phyloP scores from a whole-genome alignment of 1,284 basidiomycete species.

The Blastosporella zonata region DNA sequence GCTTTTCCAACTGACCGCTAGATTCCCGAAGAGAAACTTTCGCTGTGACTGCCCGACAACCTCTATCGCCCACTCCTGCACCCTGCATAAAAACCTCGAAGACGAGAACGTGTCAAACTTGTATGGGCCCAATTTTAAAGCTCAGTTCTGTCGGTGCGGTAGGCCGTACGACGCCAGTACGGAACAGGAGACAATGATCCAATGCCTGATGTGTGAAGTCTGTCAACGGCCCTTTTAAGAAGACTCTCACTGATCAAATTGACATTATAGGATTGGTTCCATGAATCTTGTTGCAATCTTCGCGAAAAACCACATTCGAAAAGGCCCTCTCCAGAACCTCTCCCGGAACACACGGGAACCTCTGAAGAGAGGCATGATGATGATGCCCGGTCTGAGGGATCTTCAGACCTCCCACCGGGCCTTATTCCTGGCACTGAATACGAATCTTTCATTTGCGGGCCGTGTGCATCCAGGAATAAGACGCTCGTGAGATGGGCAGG shows the following conservation, averaged over 20 bases:
- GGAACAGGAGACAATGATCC: slow-evolving; percentile 80
- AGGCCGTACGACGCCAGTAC: slow-evolving; percentile 63
- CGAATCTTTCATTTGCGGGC: slow-evolving; percentile 66
- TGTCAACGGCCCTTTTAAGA: slow-evolving; percentile 22
- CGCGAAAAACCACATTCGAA: slow-evolving; percentile 56
- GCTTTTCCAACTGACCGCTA: slow-evolving; percentile 18
- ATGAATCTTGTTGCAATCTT: slow-evolving; percentile 80
- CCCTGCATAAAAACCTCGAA: slow-evolving; percentile 52
- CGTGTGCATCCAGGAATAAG: slow-evolving; percentile 54
- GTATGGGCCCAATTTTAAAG: slow-evolving; percentile 71
- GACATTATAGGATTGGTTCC: slow-evolving; percentile 73
- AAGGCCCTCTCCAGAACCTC: slow-evolving; percentile 38
- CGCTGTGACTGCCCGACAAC: slow-evolving; percentile 78
- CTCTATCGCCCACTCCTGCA: slow-evolving; percentile 56
- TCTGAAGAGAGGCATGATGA: slow-evolving; percentile 32
- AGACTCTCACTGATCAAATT: slow-evolving; percentile 15
- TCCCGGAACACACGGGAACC: slow-evolving; percentile 19
- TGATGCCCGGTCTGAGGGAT: slow-evolving; percentile 57
- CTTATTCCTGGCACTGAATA: slow-evolving; percentile 65
- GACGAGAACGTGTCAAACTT: slow-evolving; percentile 53
- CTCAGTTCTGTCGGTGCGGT: slow-evolving; percentile 69
- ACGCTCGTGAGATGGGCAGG: slow-evolving; percentile 63
- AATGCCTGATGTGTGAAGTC: slow-evolving; percentile 80
- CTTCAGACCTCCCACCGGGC: slow-evolving; percentile 61
- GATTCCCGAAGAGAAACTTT: slow-evolving; percentile 76